Conservation (phyloP, 805 yeast species). For the Saccharomycopsis fodiens region DNA sequence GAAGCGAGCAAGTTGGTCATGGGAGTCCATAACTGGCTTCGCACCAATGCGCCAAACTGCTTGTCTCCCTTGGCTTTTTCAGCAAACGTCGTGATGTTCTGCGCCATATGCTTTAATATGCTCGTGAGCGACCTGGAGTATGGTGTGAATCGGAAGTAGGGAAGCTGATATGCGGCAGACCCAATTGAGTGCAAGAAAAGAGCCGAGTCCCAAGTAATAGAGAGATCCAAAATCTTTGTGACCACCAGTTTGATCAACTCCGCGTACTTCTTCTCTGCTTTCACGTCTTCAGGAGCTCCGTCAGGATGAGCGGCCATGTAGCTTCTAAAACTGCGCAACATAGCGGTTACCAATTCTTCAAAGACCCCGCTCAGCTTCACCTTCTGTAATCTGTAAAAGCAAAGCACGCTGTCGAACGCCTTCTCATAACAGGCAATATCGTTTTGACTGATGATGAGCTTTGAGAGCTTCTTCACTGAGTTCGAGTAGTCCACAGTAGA, state of each 20-base stretch:
- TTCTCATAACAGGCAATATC: slow-evolving; percentile 14
- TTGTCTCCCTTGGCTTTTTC: not conserved
- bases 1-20: slow-evolving; percentile 4
- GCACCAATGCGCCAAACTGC: not conserved
- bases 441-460: slow-evolving; percentile 1
- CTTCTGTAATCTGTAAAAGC: slow-evolving; percentile 5
- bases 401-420: slow-evolving; percentile 14
- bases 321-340: slow-evolving; percentile 1
- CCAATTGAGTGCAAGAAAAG: slow-evolving; percentile 1
- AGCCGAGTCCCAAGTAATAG: not conserved
- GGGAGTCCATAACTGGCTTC: slow-evolving; percentile 9
- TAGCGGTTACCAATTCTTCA: slow-evolving; percentile 9
- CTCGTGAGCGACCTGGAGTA: slow-evolving; percentile 1
- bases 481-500: slow-evolving; percentile 7
- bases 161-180: slow-evolving; percentile 12
- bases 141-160: slow-evolving; percentile 2
- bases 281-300: not conserved
- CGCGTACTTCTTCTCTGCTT: slow-evolving; percentile 6
- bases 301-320: not conserved
- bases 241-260: not conserved
- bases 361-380: slow-evolving; percentile 2
- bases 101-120: slow-evolving; percentile 1
- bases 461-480: slow-evolving; percentile 2
- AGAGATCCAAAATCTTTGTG: not conserved
- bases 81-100: not conserved